Percentiles rank a stretch among this genome's conserved stretches.
Conservation (phyloP, 2,329 filamentous ascomycete species). For the Aspergillus neotritici region DNA sequence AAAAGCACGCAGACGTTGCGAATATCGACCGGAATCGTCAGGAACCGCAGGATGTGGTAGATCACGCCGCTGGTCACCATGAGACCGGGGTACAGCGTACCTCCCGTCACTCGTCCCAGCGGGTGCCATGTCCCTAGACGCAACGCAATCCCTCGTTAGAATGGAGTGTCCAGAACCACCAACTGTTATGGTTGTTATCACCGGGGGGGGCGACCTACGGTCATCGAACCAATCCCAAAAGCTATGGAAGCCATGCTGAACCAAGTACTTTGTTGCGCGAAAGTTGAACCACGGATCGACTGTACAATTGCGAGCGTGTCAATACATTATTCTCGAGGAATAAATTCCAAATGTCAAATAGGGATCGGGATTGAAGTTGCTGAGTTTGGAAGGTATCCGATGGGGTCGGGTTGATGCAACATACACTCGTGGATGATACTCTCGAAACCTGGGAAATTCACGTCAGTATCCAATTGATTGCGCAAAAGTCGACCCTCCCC, state of each 20-base stretch:
- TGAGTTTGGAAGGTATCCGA: background rate
- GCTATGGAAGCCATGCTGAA: slow-evolving; percentile 94
- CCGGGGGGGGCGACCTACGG: slow-evolving; percentile 49
- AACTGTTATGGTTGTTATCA: background rate
- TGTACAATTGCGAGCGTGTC: slow-evolving; percentile 39
- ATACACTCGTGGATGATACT: slow-evolving; percentile 99
- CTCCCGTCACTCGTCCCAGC: slow-evolving; percentile 93
- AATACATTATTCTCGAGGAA: slow-evolving; percentile 9
- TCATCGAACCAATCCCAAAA: slow-evolving; percentile 99
- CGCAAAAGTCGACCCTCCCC: background rate
- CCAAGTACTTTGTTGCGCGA: slow-evolving; percentile 93
- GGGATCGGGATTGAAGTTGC: no score
- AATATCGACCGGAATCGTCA: slow-evolving; percentile 93
- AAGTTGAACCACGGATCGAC: slow-evolving; percentile 99
- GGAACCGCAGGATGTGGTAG: slow-evolving; percentile 83
- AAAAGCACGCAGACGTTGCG: slow-evolving; percentile 97
- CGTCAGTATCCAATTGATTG: slow-evolving; percentile 10
- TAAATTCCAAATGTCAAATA: no score
- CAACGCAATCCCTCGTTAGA: slow-evolving; percentile 1
- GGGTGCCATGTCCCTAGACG: slow-evolving; percentile 86
- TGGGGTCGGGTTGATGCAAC: slow-evolving; percentile 38
- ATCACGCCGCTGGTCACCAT: slow-evolving; percentile 99
- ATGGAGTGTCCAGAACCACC: background rate
- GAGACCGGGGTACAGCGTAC: slow-evolving; percentile 94
- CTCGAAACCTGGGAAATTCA: slow-evolving; percentile 66